Evolutionary conservation across 2,329 filamentous ascomycete species (phyloP), one percentile per base, ranked within the genome.

Genomic region (Aspergillus intermedius): DNA sequence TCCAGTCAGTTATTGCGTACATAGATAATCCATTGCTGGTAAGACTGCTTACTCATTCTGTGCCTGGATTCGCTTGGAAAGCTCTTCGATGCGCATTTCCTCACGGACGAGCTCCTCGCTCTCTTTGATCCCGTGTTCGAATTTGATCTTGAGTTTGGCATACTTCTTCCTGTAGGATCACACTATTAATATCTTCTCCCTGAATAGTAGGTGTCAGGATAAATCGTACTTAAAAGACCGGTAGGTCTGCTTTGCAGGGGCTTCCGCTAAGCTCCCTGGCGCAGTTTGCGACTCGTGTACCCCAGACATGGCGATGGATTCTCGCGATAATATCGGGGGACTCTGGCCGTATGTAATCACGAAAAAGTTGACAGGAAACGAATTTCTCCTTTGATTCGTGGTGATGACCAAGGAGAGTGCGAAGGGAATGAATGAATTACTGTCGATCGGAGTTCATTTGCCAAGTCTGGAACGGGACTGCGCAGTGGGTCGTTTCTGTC

Each of bases 31-130:
- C 30, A 39, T 39, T 3, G 19, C n/a, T 17, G 10, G 23, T 2
- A 3, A n/a, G 37, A 42, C 15, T 32, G 70, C 84, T 62, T 78
- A 95, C 91, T 97, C 91, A 60, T 95, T 95, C 72, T 96, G 87
- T 60, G 94, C 83, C 49, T 89, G 86, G 52, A 98, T 79, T 46
- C 90, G 81, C 67, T 88, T 90, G 19, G 89, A 87, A 3, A 88
- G 86, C 56, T 85, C 83, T 52, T 86, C 80, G 34, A 91, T 87
- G 68, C 86, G 85, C 63, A 89, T 84, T 70, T 96, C 91, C 55
- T 90, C 82, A 58, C 80, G 82, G 71, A 91, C 90, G 50, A 75
- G 58, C n/a, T 54, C 57, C 47, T 69, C 72, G 49, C 67, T 82
- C 32, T 91, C 87, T 69, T 86, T 84, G 67, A 88, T 87, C 68